A percentile compares a stretch with the other conserved stretches of the same genome.
Conservation (phyloP, 441 rosid genomes). For the Pelargonium cotyledonis region DNA sequence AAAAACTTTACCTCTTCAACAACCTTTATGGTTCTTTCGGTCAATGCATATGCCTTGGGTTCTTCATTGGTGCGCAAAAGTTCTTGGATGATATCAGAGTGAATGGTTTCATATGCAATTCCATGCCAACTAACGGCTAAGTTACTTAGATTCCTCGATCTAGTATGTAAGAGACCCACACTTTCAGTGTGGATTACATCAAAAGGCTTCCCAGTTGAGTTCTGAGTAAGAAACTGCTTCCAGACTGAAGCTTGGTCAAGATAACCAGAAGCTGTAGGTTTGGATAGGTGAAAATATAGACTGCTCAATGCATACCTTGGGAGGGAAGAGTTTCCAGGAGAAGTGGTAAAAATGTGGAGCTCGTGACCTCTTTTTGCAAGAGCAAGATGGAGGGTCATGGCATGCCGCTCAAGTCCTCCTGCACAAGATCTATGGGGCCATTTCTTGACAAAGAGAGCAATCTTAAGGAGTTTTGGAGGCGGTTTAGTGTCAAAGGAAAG, state of each 20-base stretch:
- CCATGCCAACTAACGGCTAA: slow-evolving; percentile 83
- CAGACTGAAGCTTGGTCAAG: slow-evolving; percentile 66
- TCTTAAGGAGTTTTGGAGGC: slow-evolving; percentile 45
- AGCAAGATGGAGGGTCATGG: slow-evolving; percentile 73
- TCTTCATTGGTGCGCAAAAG: slow-evolving; percentile 52
- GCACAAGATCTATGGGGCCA: slow-evolving; percentile 82
- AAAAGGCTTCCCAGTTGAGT: slow-evolving; percentile 59
- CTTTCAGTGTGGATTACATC: slow-evolving; percentile 84
- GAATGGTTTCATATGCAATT: slow-evolving; percentile 83
- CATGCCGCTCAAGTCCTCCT: slow-evolving; percentile 85
- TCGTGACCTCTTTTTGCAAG: slow-evolving; percentile 80
- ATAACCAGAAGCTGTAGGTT: slow-evolving; percentile 65
- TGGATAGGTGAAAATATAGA: slow-evolving; percentile 62
- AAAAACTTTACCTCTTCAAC: slow-evolving; percentile 81
- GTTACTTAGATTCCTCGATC: slow-evolving; percentile 53
- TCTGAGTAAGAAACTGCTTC: slow-evolving; percentile 58
- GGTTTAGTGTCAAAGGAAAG: slow-evolving; percentile 38
- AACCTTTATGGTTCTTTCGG: slow-evolving; percentile 53
- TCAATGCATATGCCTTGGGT: slow-evolving; percentile 40
- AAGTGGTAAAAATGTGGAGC: slow-evolving; percentile 76
- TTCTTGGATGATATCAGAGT: slow-evolving; percentile 81
- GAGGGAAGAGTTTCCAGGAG: slow-evolving; percentile 42
- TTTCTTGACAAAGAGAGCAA: slow-evolving; percentile 78
- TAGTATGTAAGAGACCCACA: slow-evolving; percentile 77
- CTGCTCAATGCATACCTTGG: slow-evolving; percentile 40